Evolutionary conservation across 129 eudicot species (phyloP).

Genomic region (Arctium lappa): DNA sequence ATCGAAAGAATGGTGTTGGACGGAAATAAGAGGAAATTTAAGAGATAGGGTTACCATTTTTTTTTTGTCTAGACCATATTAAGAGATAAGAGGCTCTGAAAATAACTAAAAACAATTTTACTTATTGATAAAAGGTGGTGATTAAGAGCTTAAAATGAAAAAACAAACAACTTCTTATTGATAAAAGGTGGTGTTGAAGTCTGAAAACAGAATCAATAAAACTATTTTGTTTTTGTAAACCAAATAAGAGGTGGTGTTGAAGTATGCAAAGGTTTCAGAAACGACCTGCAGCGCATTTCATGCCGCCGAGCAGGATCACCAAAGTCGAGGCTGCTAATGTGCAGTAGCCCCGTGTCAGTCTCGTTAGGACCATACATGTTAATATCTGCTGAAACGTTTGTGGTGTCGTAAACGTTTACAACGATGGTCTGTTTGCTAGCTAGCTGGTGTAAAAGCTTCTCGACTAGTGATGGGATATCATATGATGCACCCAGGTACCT

Average conservation of each 20-base stretch:
- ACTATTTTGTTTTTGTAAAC: not conserved
- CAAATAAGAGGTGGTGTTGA: not conserved
- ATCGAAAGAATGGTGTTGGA: too few species aligned
- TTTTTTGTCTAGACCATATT: too few species aligned
- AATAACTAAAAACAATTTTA: too few species aligned
- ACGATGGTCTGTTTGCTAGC: slow-evolving; percentile 88
- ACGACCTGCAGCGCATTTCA: slow-evolving; percentile 97
- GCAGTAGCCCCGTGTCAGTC: slow-evolving; percentile 58
- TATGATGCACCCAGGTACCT: slow-evolving; percentile 89
- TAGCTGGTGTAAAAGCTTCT: slow-evolving; percentile 82
- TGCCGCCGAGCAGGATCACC: slow-evolving; percentile 89
- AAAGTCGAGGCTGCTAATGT: slow-evolving; percentile 66
- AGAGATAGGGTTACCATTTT: too few species aligned
- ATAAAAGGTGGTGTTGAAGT: not conserved
- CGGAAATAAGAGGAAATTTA: too few species aligned
- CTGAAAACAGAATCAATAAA: not conserved
- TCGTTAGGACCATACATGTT: slow-evolving; percentile 70
- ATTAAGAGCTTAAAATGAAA: too few species aligned
- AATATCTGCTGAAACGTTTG: slow-evolving; percentile 49
- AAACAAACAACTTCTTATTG: too few species aligned
- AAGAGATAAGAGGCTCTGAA: too few species aligned
- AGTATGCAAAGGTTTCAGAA: not conserved
- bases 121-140: too few species aligned
- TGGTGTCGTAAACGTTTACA: slow-evolving; percentile 85
- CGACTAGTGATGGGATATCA: slow-evolving; percentile 83